Evolutionary conservation across 2,329 filamentous ascomycete genomes (phyloP).

Genomic region (Cordyceps pruinosa): DNA sequence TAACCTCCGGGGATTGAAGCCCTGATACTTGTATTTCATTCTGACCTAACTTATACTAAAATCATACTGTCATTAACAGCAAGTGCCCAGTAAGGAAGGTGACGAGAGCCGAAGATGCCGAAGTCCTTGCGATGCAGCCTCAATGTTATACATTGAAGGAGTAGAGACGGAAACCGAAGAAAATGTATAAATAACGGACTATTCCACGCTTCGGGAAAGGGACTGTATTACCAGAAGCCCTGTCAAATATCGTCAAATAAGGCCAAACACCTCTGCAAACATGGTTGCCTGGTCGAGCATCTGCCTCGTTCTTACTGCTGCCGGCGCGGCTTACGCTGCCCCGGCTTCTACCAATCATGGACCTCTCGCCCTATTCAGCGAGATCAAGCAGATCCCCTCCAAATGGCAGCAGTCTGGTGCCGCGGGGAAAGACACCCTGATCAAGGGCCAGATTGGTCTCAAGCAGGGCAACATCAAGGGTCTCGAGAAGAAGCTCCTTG

Average conservation of each 20-base stretch:
- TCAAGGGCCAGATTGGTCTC: slow-evolving; percentile 11
- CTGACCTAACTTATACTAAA: background rate
- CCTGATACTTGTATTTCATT: background rate
- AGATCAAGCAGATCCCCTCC: background rate
- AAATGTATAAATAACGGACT: too few relatives aligned
- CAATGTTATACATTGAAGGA: background rate
- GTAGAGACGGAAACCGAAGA: background rate
- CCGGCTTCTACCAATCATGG: background rate
- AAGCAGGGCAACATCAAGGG: slow-evolving; percentile 18
- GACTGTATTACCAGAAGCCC: background rate
- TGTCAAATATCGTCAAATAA: background rate
- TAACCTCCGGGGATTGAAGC: background rate
- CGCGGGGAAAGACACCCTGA: background rate
- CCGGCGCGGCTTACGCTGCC: background rate
- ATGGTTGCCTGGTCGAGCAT: background rate
- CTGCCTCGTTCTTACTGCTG: background rate
- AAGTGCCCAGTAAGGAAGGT: background rate
- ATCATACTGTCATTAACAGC: background rate
- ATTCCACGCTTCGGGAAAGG: background rate
- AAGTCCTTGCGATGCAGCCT: background rate
- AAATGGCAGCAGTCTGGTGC: background rate
- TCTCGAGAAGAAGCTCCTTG: slow-evolving; percentile 20
- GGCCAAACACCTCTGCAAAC: background rate
- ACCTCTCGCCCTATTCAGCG: background rate
- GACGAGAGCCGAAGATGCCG: background rate